Evolutionary conservation across 306 rosid genomes (phyloP).

Genomic region (Fagus sylvatica): DNA sequence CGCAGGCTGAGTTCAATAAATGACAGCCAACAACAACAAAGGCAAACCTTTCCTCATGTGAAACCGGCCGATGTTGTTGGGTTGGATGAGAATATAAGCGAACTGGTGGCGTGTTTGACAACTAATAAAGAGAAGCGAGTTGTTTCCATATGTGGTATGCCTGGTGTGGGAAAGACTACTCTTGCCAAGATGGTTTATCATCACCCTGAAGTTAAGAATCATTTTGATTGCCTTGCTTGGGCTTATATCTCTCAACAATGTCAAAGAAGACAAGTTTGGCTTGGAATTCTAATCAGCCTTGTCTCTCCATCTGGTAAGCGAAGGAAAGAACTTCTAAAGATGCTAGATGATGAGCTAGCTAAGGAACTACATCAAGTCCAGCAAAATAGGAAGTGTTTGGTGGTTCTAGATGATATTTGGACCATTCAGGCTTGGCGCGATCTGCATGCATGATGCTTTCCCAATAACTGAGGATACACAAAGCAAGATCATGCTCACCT

Average conservation of each 20-base stretch:
- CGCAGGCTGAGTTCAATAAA: too few relatives aligned
- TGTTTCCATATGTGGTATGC: conserved; percentile 25
- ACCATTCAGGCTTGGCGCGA: neutral
- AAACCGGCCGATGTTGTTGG: conserved; percentile 12
- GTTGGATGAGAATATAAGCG: neutral
- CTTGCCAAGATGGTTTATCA: conserved; percentile 20
- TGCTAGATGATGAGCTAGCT: neutral
- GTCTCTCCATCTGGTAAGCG: too few relatives aligned
- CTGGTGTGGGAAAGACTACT: conserved; percentile 29
- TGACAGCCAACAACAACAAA: too few relatives aligned
- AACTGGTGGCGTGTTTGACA: neutral
- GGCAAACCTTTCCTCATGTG: neutral
- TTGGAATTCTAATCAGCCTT: neutral
- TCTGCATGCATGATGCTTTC: conserved; percentile 4
- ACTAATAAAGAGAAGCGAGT: conserved; percentile 10
- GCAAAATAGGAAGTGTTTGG: neutral
- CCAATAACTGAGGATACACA: neutral
- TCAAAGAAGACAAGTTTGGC: neutral
- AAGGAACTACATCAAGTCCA: neutral
- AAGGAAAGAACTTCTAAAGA: neutral
- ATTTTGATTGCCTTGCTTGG: conserved; percentile 3
- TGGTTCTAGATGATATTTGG: conserved; percentile 28
- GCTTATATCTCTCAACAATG: conserved; percentile 14
- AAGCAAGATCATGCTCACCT: conserved; percentile 11
- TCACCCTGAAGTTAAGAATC: neutral